Base-by-base conservation (phyloP, 2,329 filamentous ascomycete genomes). In the Fusarium denticulatum region DNA sequence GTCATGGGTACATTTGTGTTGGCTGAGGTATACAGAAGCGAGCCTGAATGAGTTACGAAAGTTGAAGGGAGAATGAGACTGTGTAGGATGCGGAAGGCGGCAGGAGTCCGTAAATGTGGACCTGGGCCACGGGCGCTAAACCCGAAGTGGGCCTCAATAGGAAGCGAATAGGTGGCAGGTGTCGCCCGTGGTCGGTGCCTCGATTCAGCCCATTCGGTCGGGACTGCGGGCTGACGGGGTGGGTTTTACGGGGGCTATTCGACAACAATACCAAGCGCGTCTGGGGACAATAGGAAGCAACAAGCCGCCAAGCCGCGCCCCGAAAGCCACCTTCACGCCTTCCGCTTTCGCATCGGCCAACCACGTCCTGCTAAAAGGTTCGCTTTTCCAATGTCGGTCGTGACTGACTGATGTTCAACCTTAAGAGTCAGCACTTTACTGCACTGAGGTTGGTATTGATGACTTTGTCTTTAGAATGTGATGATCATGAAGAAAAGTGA, bases 241-340 rank as follows among this genome's bases (percentile, higher is more conserved):
- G 32, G 24, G 20, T 14, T 46, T 57, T 34, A 18, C 40, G 20
- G 56, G 43, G 67, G 50, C 30, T 42, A 53, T 66, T 65, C 58
- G 71, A 79, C 80, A 79, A 81, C 80, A 81, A 81, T 81, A 81
- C 75, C 57, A 78, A 77, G 74, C 52, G 50, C 42, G 50, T 28
- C 47, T 68, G 60, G 65, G 72, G 76, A 81, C 79, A 81, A 81
- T 80, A 80, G 79, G 70, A 80, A 79, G 66, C 56, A 43, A 64
- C 50, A 69, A 62, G 58, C 58, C 62, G 62, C 74, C 69, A 67
- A 64, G 60, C 60, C 55, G 53, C 60, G 46, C 60, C 61, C 53
- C 71, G 57, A 52, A 58, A 69, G 66, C 50, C 59, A 59, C 59
- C 36, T 53, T 28, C 20, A 65, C 52, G 45, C 65, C 65, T 64